Percentiles rank a stretch among this genome's conserved stretches.
Evolutionary conservation across 2,329 filamentous ascomycete species (phyloP).

Genomic region (Neonectria sp.): DNA sequence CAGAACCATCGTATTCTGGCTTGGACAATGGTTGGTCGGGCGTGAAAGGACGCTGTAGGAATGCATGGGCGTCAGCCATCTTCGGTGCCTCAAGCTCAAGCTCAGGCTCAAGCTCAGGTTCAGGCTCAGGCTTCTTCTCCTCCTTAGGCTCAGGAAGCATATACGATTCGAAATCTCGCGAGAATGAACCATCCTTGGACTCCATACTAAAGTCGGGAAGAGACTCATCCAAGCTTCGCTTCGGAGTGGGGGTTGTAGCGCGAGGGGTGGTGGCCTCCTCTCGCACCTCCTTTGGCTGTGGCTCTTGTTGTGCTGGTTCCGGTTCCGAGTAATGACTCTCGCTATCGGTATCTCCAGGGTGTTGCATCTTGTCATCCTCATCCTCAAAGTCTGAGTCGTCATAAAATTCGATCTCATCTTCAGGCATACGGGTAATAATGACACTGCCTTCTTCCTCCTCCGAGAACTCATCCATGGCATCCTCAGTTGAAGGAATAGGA

Average conservation of each 20-base stretch:
- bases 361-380: slow-evolving; percentile 72
- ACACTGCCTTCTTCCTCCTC: slow-evolving; percentile 71
- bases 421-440: slow-evolving; percentile 76
- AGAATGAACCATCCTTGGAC: slow-evolving; percentile 56
- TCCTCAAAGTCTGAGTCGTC: slow-evolving; percentile 65
- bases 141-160: slow-evolving; percentile 61
- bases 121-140: slow-evolving; percentile 49
- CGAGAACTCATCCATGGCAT: slow-evolving; percentile 66
- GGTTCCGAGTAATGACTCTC: slow-evolving; percentile 55
- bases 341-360: slow-evolving; percentile 61
- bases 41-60: slow-evolving; percentile 62
- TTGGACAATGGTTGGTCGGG: slow-evolving; percentile 68
- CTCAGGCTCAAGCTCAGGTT: slow-evolving; percentile 47
- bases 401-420: slow-evolving; percentile 76
- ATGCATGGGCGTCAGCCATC: slow-evolving; percentile 55
- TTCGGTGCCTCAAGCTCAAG: slow-evolving; percentile 47
- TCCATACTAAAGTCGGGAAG: slow-evolving; percentile 57
- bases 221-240: slow-evolving; percentile 41
- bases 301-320: slow-evolving; percentile 44
- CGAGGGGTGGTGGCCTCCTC: slow-evolving; percentile 69
- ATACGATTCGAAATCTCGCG: slow-evolving; percentile 61
- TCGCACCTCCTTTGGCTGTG: slow-evolving; percentile 43
- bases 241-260: slow-evolving; percentile 51
- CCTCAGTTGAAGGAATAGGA: slow-evolving; percentile 90
- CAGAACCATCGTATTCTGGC: slow-evolving; percentile 75